Evolutionary conservation across 257 asterid genomes (phyloP), one percentile per base, ranked within the genome.

Genomic region (Solanum ahanhuiri): DNA sequence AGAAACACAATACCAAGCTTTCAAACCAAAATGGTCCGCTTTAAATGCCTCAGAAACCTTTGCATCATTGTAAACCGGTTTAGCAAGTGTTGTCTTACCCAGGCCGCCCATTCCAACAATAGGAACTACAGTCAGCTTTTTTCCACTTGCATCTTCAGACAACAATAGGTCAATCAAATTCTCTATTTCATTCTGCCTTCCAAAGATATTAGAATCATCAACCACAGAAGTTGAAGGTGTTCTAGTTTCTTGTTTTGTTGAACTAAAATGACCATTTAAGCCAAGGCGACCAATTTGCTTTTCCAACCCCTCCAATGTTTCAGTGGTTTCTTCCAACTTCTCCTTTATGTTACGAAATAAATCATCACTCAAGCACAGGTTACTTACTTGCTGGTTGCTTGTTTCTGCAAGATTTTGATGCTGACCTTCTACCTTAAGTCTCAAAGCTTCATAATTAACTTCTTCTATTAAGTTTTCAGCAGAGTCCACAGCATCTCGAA

Each of bases 1-100:
- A 12, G 90, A 88, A 7, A 88, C 88, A 85, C 79, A 69, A 25
- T 41, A 37, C 90, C 90, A 88, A 4, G 58, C 90, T 60, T 11
- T 85, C 23, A 54, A 28, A 25, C 8, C 45, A 28, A 79, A 88
- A 12, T 81, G 9, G 0, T 18, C 1, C 14, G n/a, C n/a, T n/a
- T n/a, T n/a, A n/a, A n/a, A n/a, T n/a, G n/a, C n/a, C n/a, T n/a
- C n/a, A n/a, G n/a, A n/a, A n/a, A n/a, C n/a, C n/a, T n/a, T n/a
- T 28, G 30, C 11, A 9, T 88, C 81, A 33, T 81, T 54, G 64
- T 85, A 88, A 4, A 85, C 60, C 1, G 23, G 23, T 71, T 85
- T 86, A 37, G 70, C 90, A 64, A 88, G 75, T 14, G 90, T 85
- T 5, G 86, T 88, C 82, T 88, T 69, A 4, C 76, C 76, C 3